A percentile compares a stretch with the other conserved stretches of the same genome.
phyloP scores from a whole-genome alignment of 495 filamentous ascomycete genomes.

The Trichoderma asperelloides region DNA sequence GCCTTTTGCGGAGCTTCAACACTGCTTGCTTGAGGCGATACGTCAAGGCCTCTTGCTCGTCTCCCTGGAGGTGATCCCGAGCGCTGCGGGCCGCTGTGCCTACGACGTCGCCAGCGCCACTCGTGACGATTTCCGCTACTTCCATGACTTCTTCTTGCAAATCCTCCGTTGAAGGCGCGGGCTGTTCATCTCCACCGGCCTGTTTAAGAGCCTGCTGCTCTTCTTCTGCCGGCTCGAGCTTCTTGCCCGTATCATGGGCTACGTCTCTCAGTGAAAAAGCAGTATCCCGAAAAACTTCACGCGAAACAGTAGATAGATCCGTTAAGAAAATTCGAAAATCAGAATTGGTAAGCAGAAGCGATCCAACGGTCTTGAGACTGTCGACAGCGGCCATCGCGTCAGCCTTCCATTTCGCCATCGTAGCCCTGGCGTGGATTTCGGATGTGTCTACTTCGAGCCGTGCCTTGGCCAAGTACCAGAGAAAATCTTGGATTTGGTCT shows the following conservation, averaged over 20 bases:
- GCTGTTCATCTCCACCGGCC: slow-evolving; percentile 45
- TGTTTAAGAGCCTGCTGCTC: slow-evolving; percentile 50
- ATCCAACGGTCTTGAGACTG: slow-evolving; percentile 75
- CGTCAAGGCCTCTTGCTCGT: slow-evolving; percentile 63
- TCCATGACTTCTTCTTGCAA: slow-evolving; percentile 54
- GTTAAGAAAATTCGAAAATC: slow-evolving; percentile 82
- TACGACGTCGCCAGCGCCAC: slow-evolving; percentile 57
- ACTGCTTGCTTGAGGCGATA: slow-evolving; percentile 69
- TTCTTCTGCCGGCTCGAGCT: slow-evolving; percentile 55
- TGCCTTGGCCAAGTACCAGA: slow-evolving; percentile 75
- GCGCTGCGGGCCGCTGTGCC: slow-evolving; percentile 56
- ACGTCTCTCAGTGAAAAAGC: slow-evolving; percentile 65
- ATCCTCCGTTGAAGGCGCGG: slow-evolving; percentile 43
- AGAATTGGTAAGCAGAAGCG: slow-evolving; percentile 74
- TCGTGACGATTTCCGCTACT: slow-evolving; percentile 51
- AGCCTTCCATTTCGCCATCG: slow-evolving; percentile 58
- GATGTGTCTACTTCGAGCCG: slow-evolving; percentile 59
- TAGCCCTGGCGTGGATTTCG: slow-evolving; percentile 53
- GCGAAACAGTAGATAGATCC: slow-evolving; percentile 70
- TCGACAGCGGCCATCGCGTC: slow-evolving; percentile 74
- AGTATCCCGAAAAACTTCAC: slow-evolving; percentile 82
- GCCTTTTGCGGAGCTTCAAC: slow-evolving; percentile 60
- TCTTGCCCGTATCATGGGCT: slow-evolving; percentile 62
- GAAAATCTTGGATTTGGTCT: slow-evolving; percentile 86
- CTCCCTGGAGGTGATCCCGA: slow-evolving; percentile 56